Evolutionary conservation across 352 stramenopile species (phyloP).

Genomic region (Lagenidium giganteum): DNA sequence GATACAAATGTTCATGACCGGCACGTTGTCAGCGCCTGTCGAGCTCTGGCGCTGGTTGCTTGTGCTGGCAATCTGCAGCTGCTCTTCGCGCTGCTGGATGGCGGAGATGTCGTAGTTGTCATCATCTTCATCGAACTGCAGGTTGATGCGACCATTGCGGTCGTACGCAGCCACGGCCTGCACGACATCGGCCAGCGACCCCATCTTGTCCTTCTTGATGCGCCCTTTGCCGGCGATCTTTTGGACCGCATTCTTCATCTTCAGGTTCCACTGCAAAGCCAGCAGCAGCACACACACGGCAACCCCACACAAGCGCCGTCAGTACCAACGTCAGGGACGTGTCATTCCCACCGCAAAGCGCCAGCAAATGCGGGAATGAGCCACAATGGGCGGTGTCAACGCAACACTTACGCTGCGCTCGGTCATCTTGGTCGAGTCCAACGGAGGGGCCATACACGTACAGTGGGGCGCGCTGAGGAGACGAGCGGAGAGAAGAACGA

Average conservation of each 20-base stretch:
- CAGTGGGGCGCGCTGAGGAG: too few species aligned
- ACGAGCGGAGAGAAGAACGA: too few species aligned
- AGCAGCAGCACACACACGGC: slow-evolving; percentile 1
- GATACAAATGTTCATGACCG: slow-evolving; percentile 76
- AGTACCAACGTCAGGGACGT: too few species aligned
- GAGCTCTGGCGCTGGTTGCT: slow-evolving; percentile 12
- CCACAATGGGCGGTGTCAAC: too few species aligned
- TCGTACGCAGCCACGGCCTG: slow-evolving; percentile 43
- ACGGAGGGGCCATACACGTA: too few species aligned
- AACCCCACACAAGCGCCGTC: too few species aligned
- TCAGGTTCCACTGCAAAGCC: slow-evolving; percentile 28
- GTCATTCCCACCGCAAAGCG: too few species aligned
- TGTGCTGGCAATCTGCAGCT: slow-evolving; percentile 5
- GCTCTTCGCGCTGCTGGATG: slow-evolving; percentile 24
- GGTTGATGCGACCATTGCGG: slow-evolving; percentile 35
- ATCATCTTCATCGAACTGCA: slow-evolving; percentile 45
- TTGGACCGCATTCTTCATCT: slow-evolving; percentile 15
- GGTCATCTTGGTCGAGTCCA: too few species aligned
- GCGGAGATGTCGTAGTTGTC: slow-evolving; percentile 33
- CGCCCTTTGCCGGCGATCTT: slow-evolving; percentile 17
- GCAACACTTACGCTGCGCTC: too few species aligned
- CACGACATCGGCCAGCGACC: slow-evolving; percentile 33
- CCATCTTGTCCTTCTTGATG: slow-evolving; percentile 5
- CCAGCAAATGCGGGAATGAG: too few species aligned
- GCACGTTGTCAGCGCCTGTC: slow-evolving; percentile 17